Percentiles rank a stretch among this genome's conserved stretches.
These are phyloP conservation scores for Suhomyces sp. DNA, from an alignment of 805 yeast species.

Conservation along the genomic window DNA sequence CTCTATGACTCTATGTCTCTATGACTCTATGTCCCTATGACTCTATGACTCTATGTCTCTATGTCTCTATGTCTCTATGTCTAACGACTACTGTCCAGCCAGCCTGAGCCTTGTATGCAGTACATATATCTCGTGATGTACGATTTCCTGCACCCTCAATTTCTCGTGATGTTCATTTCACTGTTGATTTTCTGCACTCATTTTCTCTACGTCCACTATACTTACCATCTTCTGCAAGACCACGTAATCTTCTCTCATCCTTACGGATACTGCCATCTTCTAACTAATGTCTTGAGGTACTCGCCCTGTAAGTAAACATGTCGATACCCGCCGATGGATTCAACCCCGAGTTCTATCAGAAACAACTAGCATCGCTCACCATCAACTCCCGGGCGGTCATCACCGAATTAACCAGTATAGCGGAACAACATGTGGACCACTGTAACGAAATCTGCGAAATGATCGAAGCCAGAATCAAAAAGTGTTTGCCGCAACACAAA, in stretches of 20 bases:
- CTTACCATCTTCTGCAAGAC: neutral
- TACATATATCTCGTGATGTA: too few species aligned
- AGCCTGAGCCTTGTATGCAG: too few species aligned
- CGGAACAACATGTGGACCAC: conserved; percentile 31
- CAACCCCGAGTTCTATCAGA: conserved; percentile 18
- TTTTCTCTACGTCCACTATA: too few species aligned
- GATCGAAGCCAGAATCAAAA: conserved; percentile 34
- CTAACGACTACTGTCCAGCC: too few species aligned
- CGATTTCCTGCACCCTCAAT: too few species aligned
- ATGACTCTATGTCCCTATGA: too few species aligned
- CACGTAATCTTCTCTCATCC: neutral
- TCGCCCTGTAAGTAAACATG: neutral
- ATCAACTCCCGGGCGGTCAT: conserved; percentile 38
- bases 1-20: too few species aligned
- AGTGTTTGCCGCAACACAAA: conserved; percentile 38
- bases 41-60: too few species aligned
- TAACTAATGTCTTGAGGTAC: neutral
- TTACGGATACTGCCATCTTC: neutral
- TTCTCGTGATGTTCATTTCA: too few species aligned
- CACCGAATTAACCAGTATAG: conserved; percentile 37
- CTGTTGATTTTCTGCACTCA: too few species aligned
- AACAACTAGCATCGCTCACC: conserved; percentile 32
- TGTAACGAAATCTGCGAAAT: conserved; percentile 31
- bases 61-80: too few species aligned
- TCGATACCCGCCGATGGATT: neutral